phyloP scores from a whole-genome alignment of 352 stramenopile genomes.

The Aphanomyces euteiches region DNA sequence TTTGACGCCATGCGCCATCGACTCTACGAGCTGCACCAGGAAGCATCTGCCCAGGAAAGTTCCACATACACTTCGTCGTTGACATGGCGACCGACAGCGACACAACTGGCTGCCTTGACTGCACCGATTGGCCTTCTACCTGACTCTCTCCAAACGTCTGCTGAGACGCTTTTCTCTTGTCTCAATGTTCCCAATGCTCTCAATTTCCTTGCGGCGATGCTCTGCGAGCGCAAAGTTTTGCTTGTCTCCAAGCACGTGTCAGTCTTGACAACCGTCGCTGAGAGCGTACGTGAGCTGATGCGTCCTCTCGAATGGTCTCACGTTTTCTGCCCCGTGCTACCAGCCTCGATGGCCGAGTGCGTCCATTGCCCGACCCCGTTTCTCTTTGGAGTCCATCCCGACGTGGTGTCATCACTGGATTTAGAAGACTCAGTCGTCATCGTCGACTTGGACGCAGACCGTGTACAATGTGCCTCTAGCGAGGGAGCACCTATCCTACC shows the following conservation, averaged over 20 bases:
- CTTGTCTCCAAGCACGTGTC: slow-evolving; percentile 78
- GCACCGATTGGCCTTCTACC: neutral
- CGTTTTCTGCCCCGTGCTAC: slow-evolving; percentile 79
- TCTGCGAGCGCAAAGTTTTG: slow-evolving; percentile 77
- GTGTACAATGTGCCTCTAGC: slow-evolving; percentile 35
- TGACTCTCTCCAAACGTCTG: slow-evolving; percentile 53
- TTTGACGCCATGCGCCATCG: slow-evolving; percentile 74
- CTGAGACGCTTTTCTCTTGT: slow-evolving; percentile 78
- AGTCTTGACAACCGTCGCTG: slow-evolving; percentile 74
- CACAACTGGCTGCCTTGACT: slow-evolving; percentile 1
- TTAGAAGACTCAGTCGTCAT: slow-evolving; percentile 53
- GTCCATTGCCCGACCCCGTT: slow-evolving; percentile 83
- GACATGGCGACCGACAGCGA: neutral
- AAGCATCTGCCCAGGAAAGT: neutral
- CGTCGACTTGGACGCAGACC: slow-evolving; percentile 67
- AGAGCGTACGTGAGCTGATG: slow-evolving; percentile 78
- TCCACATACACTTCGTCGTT: neutral
- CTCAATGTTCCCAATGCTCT: slow-evolving; percentile 70
- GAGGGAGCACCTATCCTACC: slow-evolving; percentile 45
- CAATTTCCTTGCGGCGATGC: slow-evolving; percentile 67
- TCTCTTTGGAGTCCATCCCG: slow-evolving; percentile 75
- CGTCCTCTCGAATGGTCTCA: slow-evolving; percentile 84
- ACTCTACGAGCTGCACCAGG: slow-evolving; percentile 56
- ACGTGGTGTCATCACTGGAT: slow-evolving; percentile 42
- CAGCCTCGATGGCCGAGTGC: slow-evolving; percentile 73